Evolutionary conservation across 2,329 filamentous ascomycete genomes (phyloP), one percentile per base, ranked within the genome.

Genomic region (Fusarium brevicatenulatum): DNA sequence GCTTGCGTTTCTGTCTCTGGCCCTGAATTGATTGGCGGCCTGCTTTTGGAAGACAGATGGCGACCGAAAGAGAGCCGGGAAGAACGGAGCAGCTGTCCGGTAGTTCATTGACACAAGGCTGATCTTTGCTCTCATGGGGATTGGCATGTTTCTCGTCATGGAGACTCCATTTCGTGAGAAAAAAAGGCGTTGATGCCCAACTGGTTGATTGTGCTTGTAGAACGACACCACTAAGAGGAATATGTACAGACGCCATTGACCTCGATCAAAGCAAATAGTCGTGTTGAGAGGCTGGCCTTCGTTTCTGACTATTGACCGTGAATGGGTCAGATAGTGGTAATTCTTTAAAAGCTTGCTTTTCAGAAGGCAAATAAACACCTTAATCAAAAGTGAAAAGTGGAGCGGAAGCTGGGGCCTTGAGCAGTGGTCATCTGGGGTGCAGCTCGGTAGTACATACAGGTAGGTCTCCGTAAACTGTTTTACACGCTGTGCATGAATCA

Each of bases 321-420:
- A 60, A 59, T 52, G 32, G 47, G 36, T 42, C 46, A 32, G 46
- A 49, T 39, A 30, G 47, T 36, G 66, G 60, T 52, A 62, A 60
- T 28, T 28, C 7, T 28, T 28, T 28, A 25, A 61, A 63, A 71
- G 49, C 36, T 73, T 67, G 66, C 66, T 65, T 58, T 34, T 28
- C 23, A 66, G 53, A 61, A 55, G 43, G 61, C 42, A 65, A 63
- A 76, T 57, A 49, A 49, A 49, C 46, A 49, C 28, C 46, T 32
- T 32, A 75, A 76, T 77, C 72, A 66, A 77, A 77, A 69, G 59
- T 56, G 64, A 74, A 37, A 62, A 56, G 75, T 77, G 75, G 75
- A 75, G 64, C 37, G 19, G 42, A 47, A 46, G 63, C 69, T 54
- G 62, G 58, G 74, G 54, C 40, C 42, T 25, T 43, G 47, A 68